phyloP scores from a whole-genome alignment of 2,329 filamentous ascomycete genomes.

The Penicillium hesseltinei region DNA sequence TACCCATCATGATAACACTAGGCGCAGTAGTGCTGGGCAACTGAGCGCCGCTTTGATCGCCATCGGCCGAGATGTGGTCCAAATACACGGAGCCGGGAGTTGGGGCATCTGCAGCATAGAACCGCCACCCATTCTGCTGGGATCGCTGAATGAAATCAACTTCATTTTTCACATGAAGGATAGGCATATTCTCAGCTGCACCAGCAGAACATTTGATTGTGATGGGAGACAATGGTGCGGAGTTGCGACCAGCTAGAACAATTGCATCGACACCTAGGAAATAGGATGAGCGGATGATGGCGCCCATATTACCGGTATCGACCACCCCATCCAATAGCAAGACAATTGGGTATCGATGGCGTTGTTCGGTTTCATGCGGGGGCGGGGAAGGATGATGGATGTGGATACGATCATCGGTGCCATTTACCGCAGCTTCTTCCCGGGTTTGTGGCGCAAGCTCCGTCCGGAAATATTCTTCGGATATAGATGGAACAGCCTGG shows the following conservation, averaged over 20 bases:
- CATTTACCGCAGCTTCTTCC: slow-evolving; percentile 75
- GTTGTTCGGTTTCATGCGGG: slow-evolving; percentile 7
- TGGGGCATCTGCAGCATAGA: slow-evolving; percentile 69
- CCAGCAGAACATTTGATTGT: slow-evolving; percentile 86
- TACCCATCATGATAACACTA: slow-evolving; percentile 77
- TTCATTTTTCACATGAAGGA: slow-evolving; percentile 69
- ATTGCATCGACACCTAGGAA: slow-evolving; percentile 90
- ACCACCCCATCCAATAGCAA: slow-evolving; percentile 52
- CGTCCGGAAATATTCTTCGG: slow-evolving; percentile 56
- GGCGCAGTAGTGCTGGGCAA: slow-evolving; percentile 58
- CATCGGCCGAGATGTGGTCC: slow-evolving; percentile 13
- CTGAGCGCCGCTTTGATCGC: slow-evolving; percentile 38
- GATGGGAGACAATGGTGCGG: slow-evolving; percentile 71
- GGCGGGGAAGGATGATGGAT: slow-evolving; percentile 24
- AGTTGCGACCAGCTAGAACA: slow-evolving; percentile 69
- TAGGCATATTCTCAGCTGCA: slow-evolving; percentile 73
- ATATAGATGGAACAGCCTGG: slow-evolving; percentile 47
- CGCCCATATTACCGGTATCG: slow-evolving; percentile 87
- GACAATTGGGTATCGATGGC: slow-evolving; percentile 40
- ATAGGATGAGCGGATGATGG: slow-evolving; percentile 80
- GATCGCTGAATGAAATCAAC: slow-evolving; percentile 68
- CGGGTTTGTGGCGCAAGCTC: slow-evolving; percentile 64
- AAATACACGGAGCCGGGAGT: slow-evolving; percentile 27
- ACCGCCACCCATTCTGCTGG: slow-evolving; percentile 70
- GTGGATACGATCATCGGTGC: slow-evolving; percentile 54